Evolutionary conservation across 305 asterid genomes (phyloP).

Genomic region (Solanum hybrid): DNA sequence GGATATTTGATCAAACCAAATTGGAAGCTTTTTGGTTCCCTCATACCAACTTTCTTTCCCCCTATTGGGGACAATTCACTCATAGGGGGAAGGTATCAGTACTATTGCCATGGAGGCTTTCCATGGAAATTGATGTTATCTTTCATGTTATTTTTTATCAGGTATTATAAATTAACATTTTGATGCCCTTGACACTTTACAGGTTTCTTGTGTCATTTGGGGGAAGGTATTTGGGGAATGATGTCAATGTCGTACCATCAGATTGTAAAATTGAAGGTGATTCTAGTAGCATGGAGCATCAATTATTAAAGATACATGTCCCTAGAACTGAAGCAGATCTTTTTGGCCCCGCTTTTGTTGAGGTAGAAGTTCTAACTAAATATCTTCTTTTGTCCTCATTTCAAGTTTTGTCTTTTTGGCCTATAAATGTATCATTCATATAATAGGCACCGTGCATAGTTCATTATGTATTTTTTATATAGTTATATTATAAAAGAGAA

Average conservation of each 20-base stretch:
- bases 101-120: background rate
- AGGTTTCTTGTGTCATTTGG: constrained; percentile 84
- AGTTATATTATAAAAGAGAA: background rate
- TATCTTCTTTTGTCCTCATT: background rate
- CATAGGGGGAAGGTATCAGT: background rate
- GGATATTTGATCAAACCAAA: background rate
- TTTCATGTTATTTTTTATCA: background rate
- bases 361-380: constrained; percentile 31
- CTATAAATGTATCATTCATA: background rate
- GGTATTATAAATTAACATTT: background rate
- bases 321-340: constrained; percentile 47
- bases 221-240: constrained; percentile 57
- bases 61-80: background rate
- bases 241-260: constrained; percentile 35
- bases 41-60: background rate
- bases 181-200: constrained; percentile 24
- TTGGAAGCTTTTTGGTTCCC: background rate
- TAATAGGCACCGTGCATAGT: background rate
- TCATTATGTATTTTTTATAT: background rate
- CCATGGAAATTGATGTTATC: background rate
- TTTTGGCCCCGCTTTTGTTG: constrained; percentile 80
- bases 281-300: constrained; percentile 40
- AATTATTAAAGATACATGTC: constrained; percentile 54
- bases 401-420: background rate
- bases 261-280: constrained; percentile 36